phyloP scores from a whole-genome alignment of 2,329 filamentous ascomycete species.

The Juglanconis oblonga region DNA sequence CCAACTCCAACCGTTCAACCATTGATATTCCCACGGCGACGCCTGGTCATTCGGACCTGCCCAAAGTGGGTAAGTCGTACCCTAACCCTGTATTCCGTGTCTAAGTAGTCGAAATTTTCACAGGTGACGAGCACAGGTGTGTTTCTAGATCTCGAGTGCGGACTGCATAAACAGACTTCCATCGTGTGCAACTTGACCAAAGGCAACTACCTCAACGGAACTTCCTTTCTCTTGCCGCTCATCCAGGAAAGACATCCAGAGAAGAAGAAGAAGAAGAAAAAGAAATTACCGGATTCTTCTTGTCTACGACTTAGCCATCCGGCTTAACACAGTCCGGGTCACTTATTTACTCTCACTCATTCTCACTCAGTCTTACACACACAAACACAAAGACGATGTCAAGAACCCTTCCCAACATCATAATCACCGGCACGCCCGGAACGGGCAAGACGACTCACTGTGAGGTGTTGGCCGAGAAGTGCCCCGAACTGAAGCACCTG shows the following conservation, averaged over 20 bases:
- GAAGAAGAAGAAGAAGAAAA: no score
- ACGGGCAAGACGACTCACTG: slow-evolving; percentile 95
- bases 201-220: no score
- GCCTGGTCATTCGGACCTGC: no score
- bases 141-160: no score
- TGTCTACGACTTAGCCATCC: not conserved
- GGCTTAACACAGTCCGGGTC: not conserved
- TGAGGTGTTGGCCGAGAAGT: slow-evolving; percentile 70
- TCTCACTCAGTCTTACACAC: not conserved
- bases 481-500: slow-evolving; percentile 74
- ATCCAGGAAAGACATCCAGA: no score
- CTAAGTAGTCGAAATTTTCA: not conserved
- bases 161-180: not conserved
- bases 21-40: not conserved
- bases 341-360: not conserved
- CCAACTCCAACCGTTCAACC: not conserved
- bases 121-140: no score
- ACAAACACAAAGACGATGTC: slow-evolving; percentile 22
- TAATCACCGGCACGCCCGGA: slow-evolving; percentile 92
- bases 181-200: no score
- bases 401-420: slow-evolving; percentile 73
- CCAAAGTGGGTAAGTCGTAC: not conserved
- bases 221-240: no score
- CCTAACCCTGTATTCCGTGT: not conserved
- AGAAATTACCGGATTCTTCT: not conserved